A percentile compares a stretch with the other conserved stretches of the same genome.
Evolutionary conservation across 345 rosid species (phyloP).

Genomic region (Limnanthes douglasii): DNA sequence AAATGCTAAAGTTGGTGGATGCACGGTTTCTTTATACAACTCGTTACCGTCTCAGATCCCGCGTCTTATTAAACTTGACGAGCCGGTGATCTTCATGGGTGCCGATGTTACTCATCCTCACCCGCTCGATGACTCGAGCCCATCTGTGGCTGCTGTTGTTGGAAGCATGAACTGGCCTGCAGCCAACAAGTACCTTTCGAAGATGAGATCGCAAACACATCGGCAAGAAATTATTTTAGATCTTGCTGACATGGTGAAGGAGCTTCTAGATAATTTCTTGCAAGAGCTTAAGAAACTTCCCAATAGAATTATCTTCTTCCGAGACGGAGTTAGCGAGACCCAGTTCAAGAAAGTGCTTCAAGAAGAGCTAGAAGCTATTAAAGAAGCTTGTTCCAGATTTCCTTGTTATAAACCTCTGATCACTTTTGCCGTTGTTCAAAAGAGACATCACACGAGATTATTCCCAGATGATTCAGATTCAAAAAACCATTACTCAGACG

Average conservation of each 20-base stretch:
- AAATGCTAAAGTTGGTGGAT: constrained; percentile 91
- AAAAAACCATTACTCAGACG: constrained; percentile 20
- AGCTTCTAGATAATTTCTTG: constrained; percentile 62
- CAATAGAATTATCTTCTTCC: constrained; percentile 69
- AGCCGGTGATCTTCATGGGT: constrained; percentile 96
- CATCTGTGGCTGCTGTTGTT: constrained; percentile 94
- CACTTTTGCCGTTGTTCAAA: constrained; percentile 81
- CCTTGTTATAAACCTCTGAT: constrained; percentile 50
- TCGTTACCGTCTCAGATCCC: constrained; percentile 79
- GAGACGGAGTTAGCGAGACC: constrained; percentile 94
- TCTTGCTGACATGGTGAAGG: constrained; percentile 72
- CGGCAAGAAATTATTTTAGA: constrained; percentile 85
- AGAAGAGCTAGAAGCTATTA: constrained; percentile 61
- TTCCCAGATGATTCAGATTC: constrained; percentile 39
- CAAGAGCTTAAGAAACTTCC: constrained; percentile 57
- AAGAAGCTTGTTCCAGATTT: constrained; percentile 46
- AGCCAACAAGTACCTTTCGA: constrained; percentile 72
- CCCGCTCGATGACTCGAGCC: constrained; percentile 87
- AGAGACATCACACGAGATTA: constrained; percentile 85
- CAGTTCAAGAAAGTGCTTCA: constrained; percentile 71
- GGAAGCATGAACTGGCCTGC: constrained; percentile 99
- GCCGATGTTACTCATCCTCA: constrained; percentile 98
- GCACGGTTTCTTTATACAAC: constrained; percentile 71
- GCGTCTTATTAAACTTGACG: constrained; percentile 37
- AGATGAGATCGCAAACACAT: constrained; percentile 97